Percentiles rank a stretch among this genome's conserved stretches.
Conservation (phyloP, 2,329 filamentous ascomycete genomes). For the Apiospora hydei region DNA sequence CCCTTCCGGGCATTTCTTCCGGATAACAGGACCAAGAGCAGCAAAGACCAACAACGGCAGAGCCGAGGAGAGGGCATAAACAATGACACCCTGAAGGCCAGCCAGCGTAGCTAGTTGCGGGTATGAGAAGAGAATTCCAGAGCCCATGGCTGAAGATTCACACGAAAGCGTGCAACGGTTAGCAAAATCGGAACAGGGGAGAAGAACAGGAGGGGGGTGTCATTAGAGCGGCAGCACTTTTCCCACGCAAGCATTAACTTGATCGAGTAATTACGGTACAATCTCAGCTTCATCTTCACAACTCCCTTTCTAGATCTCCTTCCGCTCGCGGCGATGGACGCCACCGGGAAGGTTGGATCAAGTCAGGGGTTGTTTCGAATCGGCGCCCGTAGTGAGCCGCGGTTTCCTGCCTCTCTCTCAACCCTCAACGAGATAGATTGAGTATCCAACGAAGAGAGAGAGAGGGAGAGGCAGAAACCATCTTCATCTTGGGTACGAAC, state of each 20-base stretch:
- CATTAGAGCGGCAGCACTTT: constrained; percentile 89
- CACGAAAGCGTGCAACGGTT: constrained; percentile 52
- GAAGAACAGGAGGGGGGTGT: constrained; percentile 39
- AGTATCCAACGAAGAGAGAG: not conserved
- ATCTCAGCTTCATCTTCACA: constrained; percentile 81
- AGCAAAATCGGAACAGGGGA: constrained; percentile 39
- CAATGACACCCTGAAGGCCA: constrained; percentile 78
- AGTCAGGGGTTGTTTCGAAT: constrained; percentile 57
- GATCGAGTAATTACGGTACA: constrained; percentile 96
- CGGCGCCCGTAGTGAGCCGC: constrained; percentile 88
- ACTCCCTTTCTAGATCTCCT: constrained; percentile 47
- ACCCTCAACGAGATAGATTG: not conserved
- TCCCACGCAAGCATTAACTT: constrained; percentile 99
- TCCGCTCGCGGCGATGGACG: constrained; percentile 23
- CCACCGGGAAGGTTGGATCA: constrained; percentile 59
- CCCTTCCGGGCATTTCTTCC: constrained; percentile 80
- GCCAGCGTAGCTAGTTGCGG: constrained; percentile 81
- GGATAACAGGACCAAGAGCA: constrained; percentile 76
- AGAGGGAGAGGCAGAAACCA: constrained; percentile 40
- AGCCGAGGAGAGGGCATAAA: constrained; percentile 77
- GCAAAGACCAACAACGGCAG: constrained; percentile 79
- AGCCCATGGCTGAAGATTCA: constrained; percentile 72
- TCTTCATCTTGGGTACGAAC: constrained; percentile 54
- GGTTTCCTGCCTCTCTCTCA: constrained; percentile 46
- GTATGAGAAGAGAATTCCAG: constrained; percentile 83